Conservation (phyloP, 768 basidiomycete genomes). For the Rossbeevera mucosa region DNA sequence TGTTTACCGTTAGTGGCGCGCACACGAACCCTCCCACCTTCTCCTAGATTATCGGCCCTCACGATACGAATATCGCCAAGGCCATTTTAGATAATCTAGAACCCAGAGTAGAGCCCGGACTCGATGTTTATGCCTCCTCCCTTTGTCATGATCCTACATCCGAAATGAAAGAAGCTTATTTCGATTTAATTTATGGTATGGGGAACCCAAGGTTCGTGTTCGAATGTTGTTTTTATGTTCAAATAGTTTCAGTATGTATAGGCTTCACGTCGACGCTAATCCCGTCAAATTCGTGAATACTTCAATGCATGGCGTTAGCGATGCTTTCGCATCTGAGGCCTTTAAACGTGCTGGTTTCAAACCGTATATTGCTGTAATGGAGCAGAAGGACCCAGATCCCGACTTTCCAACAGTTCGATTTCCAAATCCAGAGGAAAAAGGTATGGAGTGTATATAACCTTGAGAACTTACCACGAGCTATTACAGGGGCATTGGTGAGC, state of each 20-base stretch:
- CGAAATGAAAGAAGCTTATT: conserved; percentile 57
- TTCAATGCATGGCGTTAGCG: conserved; percentile 86
- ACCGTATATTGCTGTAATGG: conserved; percentile 54
- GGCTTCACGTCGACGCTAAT: conserved; percentile 4
- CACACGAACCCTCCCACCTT: not conserved
- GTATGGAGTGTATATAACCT: conserved; percentile 31
- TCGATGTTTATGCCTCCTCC: conserved; percentile 35
- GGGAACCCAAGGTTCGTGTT: conserved; percentile 15
- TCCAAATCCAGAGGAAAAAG: conserved; percentile 90
- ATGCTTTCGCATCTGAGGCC: conserved; percentile 53
- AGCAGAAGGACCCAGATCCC: conserved; percentile 74
- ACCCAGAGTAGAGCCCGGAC: conserved; percentile 42
- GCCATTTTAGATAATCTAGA: conserved; percentile 60
- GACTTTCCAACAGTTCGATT: conserved; percentile 82
- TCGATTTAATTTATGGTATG: conserved; percentile 34
- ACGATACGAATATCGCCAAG: conserved; percentile 71
- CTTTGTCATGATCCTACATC: conserved; percentile 54
- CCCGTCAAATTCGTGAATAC: conserved; percentile 73
- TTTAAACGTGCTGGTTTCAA: conserved; percentile 58
- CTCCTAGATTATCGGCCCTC: conserved; percentile 74
- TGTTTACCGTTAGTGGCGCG: not conserved
- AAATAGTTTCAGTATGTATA: conserved; percentile 2
- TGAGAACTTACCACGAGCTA: conserved; percentile 1
- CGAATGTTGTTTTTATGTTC: not conserved
- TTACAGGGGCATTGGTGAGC: conserved; percentile 46